Evolutionary conservation across 2,329 filamentous ascomycete genomes (phyloP), one percentile per base, ranked within the genome.

Genomic region (Monascus ruber): DNA sequence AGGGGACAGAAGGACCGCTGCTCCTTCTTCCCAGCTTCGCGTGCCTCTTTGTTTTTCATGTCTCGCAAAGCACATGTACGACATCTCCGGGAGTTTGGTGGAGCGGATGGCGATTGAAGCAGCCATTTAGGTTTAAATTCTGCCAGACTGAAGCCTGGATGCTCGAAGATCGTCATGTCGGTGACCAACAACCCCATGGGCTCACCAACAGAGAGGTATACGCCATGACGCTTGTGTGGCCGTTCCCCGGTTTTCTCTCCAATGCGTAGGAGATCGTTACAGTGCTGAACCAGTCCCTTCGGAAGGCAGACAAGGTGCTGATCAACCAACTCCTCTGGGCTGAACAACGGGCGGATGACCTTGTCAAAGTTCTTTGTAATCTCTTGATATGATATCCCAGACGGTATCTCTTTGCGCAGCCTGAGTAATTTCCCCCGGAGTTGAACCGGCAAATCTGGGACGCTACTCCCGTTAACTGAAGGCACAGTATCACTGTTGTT

Each of bases 91-190:
- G 82, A 74, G 26, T 64, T 60, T 0, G 55, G 25, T 1, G 84
- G 85, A 0, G 84, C 83, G 31, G 76, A 78, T 4, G 80, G 83
- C 2, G 83, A 88, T 56, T 87, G 83, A 6, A 72, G 65, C 25
- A 91, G 73, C 85, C 85, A 91, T 62, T 91, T 91, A 9, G 85
- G 84, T 57, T 91, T 91, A 63, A 89, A 82, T 56, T 89, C 83
- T 40, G 84, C 65, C 27, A 83, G 55, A 34, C 35, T 58, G 35
- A 54, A 52, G 3, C 52, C 54, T 0, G 57, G 51, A 10, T 57
- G 56, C 6, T 51, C 49, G 26, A 51, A 51, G 5, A 68, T 65
- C 2, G 71, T 73, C 82, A 89, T 88, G 53, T 88, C 82, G 43
- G 81, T 80, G 36, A 89, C 73, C 3, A 89, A 63, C 51, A 86